phyloP scores from a whole-genome alignment of 2,329 filamentous ascomycete genomes.

The Alternaria conjuncta region DNA sequence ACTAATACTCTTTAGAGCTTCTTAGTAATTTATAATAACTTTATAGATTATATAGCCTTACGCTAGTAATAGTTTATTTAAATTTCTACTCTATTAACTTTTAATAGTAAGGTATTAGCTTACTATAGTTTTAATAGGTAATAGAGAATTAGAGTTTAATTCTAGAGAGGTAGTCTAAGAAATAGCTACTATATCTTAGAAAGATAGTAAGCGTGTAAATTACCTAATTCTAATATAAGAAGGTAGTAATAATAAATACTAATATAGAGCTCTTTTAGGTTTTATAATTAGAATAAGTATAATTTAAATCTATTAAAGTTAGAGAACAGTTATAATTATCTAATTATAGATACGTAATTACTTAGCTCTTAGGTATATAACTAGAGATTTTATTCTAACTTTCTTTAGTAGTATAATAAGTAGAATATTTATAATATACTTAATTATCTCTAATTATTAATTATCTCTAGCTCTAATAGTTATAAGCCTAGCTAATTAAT shows the following conservation, averaged over 20 bases:
- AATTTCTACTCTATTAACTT: conserved; percentile 48
- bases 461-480: too few species aligned
- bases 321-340: too few species aligned
- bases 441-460: too few species aligned
- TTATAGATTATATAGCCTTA: conserved; percentile 25
- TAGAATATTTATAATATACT: too few species aligned
- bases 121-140: conserved; percentile 51
- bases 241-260: conserved; percentile 32
- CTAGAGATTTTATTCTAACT: too few species aligned
- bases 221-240: conserved; percentile 8
- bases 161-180: conserved; percentile 43
- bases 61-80: conserved; percentile 26
- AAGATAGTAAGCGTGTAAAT: conserved; percentile 34
- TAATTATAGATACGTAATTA: too few species aligned
- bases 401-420: too few species aligned
- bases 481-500: too few species aligned
- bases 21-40: conserved; percentile 39
- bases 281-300: conserved; percentile 51
- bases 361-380: too few species aligned
- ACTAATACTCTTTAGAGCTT: conserved; percentile 48
- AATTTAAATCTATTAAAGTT: conserved; percentile 51
- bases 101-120: conserved; percentile 49
- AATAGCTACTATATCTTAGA: conserved; percentile 42
- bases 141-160: conserved; percentile 49
- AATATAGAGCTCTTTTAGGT: conserved; percentile 25